Conservation (phyloP, 2,329 filamentous ascomycete species). For the Apiospora aurea region DNA sequence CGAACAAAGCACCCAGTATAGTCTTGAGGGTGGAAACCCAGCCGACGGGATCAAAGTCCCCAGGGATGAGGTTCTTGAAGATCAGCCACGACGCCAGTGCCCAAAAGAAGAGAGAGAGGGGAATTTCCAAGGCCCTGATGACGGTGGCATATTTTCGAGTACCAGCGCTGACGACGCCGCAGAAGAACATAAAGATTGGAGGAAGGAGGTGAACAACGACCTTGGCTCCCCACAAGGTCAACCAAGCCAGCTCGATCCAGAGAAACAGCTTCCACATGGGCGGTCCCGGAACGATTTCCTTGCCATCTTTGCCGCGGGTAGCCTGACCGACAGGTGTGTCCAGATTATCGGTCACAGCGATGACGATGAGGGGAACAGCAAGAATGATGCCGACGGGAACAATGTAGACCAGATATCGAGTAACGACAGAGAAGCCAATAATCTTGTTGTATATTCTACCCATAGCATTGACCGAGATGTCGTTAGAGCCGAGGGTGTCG, state of each 20-base stretch:
- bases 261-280: slow-evolving; percentile 68
- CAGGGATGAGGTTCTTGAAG: slow-evolving; percentile 62
- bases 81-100: slow-evolving; percentile 67
- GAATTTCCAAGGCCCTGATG: slow-evolving; percentile 68
- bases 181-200: slow-evolving; percentile 70
- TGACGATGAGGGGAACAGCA: slow-evolving; percentile 66
- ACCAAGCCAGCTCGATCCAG: slow-evolving; percentile 74
- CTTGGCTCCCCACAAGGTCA: slow-evolving; percentile 72
- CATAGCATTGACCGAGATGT: slow-evolving; percentile 67
- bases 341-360: slow-evolving; percentile 53
- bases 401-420: slow-evolving; percentile 73
- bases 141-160: slow-evolving; percentile 75
- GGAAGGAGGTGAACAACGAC: slow-evolving; percentile 68
- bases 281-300: slow-evolving; percentile 47
- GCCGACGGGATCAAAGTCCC: slow-evolving; percentile 43
- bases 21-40: slow-evolving; percentile 68
- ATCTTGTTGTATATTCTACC: slow-evolving; percentile 71
- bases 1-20: slow-evolving; percentile 71
- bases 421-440: slow-evolving; percentile 67
- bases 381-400: slow-evolving; percentile 68
- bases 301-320: slow-evolving; percentile 31
- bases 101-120: slow-evolving; percentile 74
- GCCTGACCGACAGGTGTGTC: slow-evolving; percentile 47
- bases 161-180: slow-evolving; percentile 72
- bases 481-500: slow-evolving; percentile 56